A percentile compares a stretch with the other conserved stretches of the same genome.
Evolutionary conservation across 2,329 filamentous ascomycete species (phyloP).

Genomic region (Zopfia rhizophila): DNA sequence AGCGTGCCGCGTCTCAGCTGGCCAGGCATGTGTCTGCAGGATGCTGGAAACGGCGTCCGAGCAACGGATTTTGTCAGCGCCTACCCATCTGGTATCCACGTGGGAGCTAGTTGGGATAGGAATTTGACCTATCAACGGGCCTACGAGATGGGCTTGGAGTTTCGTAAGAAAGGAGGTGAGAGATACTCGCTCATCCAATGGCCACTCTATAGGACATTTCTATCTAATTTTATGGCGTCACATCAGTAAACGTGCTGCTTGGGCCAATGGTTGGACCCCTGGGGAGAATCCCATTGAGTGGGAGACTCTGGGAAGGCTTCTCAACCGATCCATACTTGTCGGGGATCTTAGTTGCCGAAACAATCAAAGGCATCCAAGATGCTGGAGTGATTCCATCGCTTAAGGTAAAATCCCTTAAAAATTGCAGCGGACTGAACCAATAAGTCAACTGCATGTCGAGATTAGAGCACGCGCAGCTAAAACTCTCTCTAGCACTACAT

Average conservation of each 20-base stretch:
- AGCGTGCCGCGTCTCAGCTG: conserved; percentile 49
- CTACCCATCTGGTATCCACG: conserved; percentile 42
- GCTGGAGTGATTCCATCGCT: conserved; percentile 52
- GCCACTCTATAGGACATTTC: too few relatives aligned
- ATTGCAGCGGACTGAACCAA: too few relatives aligned
- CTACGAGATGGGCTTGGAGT: conserved; percentile 74
- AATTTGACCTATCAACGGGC: conserved; percentile 74
- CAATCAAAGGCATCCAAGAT: conserved; percentile 64
- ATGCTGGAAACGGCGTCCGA: conserved; percentile 48
- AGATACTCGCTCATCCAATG: too few relatives aligned
- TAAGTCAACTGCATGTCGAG: too few relatives aligned
- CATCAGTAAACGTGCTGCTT: conserved; percentile 70
- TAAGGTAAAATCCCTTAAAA: too few relatives aligned
- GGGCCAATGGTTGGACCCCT: conserved; percentile 76
- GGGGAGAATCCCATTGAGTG: conserved; percentile 75
- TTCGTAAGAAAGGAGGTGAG: conserved; percentile 78
- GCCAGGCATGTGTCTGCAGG: conserved; percentile 52
- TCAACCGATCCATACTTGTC: conserved; percentile 74
- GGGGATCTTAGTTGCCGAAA: conserved; percentile 61
- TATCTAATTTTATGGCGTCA: too few relatives aligned
- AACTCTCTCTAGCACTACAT: conserved; percentile 43
- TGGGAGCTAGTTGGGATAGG: conserved; percentile 78
- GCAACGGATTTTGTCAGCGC: conserved; percentile 44
- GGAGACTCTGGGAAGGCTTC: conserved; percentile 79
- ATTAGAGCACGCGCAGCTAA: background rate